Base-by-base conservation (phyloP, 2,329 filamentous ascomycete genomes). In the Xylaria sp. region DNA sequence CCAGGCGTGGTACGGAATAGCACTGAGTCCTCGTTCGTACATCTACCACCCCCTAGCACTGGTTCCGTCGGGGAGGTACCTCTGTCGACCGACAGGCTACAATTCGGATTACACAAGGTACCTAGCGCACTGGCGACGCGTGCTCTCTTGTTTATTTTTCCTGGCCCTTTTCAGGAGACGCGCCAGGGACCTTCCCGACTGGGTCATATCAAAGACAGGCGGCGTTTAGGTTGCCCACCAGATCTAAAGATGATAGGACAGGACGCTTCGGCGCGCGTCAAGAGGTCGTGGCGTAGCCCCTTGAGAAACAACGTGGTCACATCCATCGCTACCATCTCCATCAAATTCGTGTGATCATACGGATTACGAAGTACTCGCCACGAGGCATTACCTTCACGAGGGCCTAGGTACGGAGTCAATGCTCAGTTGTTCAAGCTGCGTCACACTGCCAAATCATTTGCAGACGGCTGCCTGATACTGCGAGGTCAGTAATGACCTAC, bases 141-240 rank as follows among this genome's bases (percentile, higher is more conserved):
- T 62, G 59, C 48, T 52, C 60, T 48, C 50, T 63, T 66, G 64
- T 65, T 66, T 66, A 62, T 66, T 63, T 64, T 63, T 48, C 54
- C 58, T 55, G 35, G 42, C 60, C 54, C 13, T 18, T 57, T 61
- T 46, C 19, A 37, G 51, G 59, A 64, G 60, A 66, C 68, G 67
- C 68, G 67, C 66, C 59, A 63, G 64, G 57, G 61, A 61, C 65
- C 59, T 64, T 58, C 63, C 69, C 67, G 68, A 70, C 63, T 68
- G 67, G 68, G 60, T 52, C 59, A 52, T 54, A 42, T 51, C 61
- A 61, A 59, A 63, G 61, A 65, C 63, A 62, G 67, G 64, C 61
- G 63, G 60, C 63, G 64, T 69, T 63, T 68, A 65, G 67, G 62
- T 61, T 61, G 53, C 59, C 58, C 64, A 55, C 61, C 56, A 62